Conservation (phyloP, 495 filamentous ascomycete species). For the Clohesyomyces aquaticus region DNA sequence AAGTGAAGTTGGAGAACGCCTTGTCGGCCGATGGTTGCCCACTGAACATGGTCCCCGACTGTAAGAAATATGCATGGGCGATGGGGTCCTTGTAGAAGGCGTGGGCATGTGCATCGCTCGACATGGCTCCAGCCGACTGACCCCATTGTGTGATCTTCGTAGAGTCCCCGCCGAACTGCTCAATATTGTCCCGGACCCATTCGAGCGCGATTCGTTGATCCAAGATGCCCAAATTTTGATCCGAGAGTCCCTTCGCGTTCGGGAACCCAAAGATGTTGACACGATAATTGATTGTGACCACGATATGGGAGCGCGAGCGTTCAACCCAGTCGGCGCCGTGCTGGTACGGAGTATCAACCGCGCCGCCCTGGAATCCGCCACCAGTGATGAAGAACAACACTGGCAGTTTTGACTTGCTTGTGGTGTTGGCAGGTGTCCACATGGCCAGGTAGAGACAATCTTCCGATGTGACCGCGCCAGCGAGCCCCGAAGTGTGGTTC, state of each 20-base stretch:
- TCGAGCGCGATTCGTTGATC: constrained; percentile 51
- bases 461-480: constrained; percentile 27
- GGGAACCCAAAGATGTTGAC: constrained; percentile 10
- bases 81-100: constrained; percentile 45
- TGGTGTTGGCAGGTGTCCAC: constrained; percentile 13
- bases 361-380: constrained; percentile 5
- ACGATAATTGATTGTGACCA: constrained; percentile 65
- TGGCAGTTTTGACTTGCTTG: background rate
- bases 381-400: constrained; percentile 25
- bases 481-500: constrained; percentile 30
- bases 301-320: constrained; percentile 21
- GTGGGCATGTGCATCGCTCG: constrained; percentile 60
- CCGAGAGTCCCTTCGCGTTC: constrained; percentile 47
- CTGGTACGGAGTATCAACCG: constrained; percentile 18
- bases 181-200: constrained; percentile 47
- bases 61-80: constrained; percentile 62
- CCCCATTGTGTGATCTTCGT: constrained; percentile 66
- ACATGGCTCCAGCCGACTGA: constrained; percentile 70
- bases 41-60: constrained; percentile 56
- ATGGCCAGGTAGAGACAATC: constrained; percentile 37
- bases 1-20: constrained; percentile 6
- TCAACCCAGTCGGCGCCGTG: constrained; percentile 16
- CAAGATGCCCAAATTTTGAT: constrained; percentile 48
- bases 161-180: constrained; percentile 43
- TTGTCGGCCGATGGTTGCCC: background rate